A percentile compares a stretch with the other conserved stretches of the same genome.
Conservation (phyloP, 495 filamentous ascomycete genomes). For the Bombardia bombarda region DNA sequence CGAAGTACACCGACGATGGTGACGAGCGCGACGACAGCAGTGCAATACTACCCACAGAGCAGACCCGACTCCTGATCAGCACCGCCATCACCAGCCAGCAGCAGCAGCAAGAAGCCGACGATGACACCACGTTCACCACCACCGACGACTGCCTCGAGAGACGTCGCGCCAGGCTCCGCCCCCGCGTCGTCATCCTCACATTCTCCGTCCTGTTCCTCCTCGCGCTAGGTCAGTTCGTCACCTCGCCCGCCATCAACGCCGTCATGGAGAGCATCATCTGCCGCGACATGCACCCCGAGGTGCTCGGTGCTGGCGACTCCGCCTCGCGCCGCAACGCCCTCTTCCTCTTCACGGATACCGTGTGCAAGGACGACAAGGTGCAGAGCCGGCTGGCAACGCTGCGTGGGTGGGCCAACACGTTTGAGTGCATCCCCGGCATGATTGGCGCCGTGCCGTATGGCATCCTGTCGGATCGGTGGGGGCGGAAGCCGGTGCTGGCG, state of each 20-base stretch:
- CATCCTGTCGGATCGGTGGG: conserved; percentile 26
- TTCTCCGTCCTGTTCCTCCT: conserved; percentile 19
- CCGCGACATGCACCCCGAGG: conserved; percentile 20
- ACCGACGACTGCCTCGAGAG: no score
- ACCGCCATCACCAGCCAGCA: no score
- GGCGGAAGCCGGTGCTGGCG: conserved; percentile 19
- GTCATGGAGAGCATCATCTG: conserved; percentile 29
- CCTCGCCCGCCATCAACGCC: conserved; percentile 14
- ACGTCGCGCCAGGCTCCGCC: conserved; percentile 8
- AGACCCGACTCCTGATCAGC: no score
- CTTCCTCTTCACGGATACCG: conserved; percentile 5
- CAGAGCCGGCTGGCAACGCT: conserved; percentile 27
- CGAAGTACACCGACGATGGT: no score
- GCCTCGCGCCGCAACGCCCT: neutral
- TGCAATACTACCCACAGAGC: no score
- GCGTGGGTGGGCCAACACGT: conserved; percentile 19
- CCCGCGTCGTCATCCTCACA: conserved; percentile 17
- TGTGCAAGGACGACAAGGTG: conserved; percentile 20
- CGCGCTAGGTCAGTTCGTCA: conserved; percentile 16
- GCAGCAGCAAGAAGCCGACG: no score
- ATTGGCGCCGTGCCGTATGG: conserved; percentile 22
- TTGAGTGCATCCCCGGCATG: conserved; percentile 22
- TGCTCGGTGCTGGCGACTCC: neutral
- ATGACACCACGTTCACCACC: no score
- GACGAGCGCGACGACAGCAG: no score